Base-by-base conservation (phyloP, 2,329 filamentous ascomycete species). In the Xylaria sp. region DNA sequence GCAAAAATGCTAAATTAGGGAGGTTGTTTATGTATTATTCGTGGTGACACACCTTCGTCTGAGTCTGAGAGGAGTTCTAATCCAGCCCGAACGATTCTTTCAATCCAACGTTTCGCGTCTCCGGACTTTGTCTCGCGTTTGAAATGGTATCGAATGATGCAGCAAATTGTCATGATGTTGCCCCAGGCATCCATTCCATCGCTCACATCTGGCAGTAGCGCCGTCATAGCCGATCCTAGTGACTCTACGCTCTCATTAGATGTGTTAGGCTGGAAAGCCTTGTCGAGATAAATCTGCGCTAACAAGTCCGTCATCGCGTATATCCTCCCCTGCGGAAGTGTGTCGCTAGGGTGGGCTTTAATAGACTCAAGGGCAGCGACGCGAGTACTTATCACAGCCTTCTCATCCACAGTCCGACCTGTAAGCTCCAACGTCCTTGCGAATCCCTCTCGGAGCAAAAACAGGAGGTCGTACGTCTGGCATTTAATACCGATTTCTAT, bases 41-140 rank as follows among this genome's bases (percentile, higher is more conserved):
- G 17, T n/a, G 15, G n/a, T 33, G 35, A 48, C 56, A 15, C 6
- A 65, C 63, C 63, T 11, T 68, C 63, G 47, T 74, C 71, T 1
- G 67, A 68, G 47, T 74, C 72, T 0, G 69, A 72, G 13, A 74
- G 67, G 8, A 73, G 67, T 43, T 73, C 72, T 10, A 73, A 41
- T n/a, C 67, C 60, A 6, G 69, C 58, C 1, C 66, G 66, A 9
- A 73, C 64, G 9, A 72, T 67, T 13, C 59, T 57, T 17, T 55
- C 58, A 1, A 63, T 62, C 67, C 71, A 73, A 8, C 61, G 54
- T 17, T 47, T 48, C 1, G 68, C 68, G 0, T 64, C 19, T 21
- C 60, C 56, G 2, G 68, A 68, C 3, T 61, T 49, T 23, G 48
- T 70, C 33, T 60, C 37, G 8, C 58, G 71, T 58, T 69, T 70